Evolutionary conservation across 2,329 filamentous ascomycete genomes (phyloP).

Genomic region (Aureobasidium leucospermi): DNA sequence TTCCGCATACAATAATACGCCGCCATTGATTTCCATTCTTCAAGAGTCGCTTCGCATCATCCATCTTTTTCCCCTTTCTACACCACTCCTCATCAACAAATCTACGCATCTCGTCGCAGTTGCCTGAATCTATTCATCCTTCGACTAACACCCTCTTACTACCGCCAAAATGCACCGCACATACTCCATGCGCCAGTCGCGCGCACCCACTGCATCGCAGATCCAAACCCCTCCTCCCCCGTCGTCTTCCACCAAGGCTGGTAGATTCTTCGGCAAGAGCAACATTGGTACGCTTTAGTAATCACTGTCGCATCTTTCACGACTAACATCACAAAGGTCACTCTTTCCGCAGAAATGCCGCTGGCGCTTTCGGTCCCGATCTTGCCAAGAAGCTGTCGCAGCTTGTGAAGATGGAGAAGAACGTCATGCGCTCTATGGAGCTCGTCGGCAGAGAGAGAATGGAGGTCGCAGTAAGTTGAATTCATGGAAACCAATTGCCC

Average conservation of each 20-base stretch:
- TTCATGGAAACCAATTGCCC: neutral
- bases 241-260: slow-evolving; percentile 81
- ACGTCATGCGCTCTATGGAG: slow-evolving; percentile 98
- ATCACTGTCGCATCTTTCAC: neutral
- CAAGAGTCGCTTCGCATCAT: slow-evolving; percentile 6
- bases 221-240: slow-evolving; percentile 90
- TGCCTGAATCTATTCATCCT: neutral
- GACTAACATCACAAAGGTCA: slow-evolving; percentile 44
- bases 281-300: slow-evolving; percentile 58
- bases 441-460: slow-evolving; percentile 91
- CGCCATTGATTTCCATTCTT: slow-evolving; percentile 5
- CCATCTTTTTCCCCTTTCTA: neutral
- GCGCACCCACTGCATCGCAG: slow-evolving; percentile 89
- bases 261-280: slow-evolving; percentile 78
- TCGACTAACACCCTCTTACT: neutral
- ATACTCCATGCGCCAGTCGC: slow-evolving; percentile 96
- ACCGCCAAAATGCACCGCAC: slow-evolving; percentile 77
- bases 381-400: slow-evolving; percentile 96
- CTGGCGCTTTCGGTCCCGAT: slow-evolving; percentile 74
- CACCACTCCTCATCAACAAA: neutral
- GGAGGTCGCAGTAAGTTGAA: slow-evolving; percentile 81
- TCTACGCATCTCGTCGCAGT: slow-evolving; percentile 4
- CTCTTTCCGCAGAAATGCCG: slow-evolving; percentile 64
- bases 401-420: slow-evolving; percentile 99
- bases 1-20: slow-evolving; percentile 2